Percentiles rank a stretch among this genome's conserved stretches.
phyloP scores from a whole-genome alignment of 768 basidiomycete genomes.

The Phlegmacium glaucopus region DNA sequence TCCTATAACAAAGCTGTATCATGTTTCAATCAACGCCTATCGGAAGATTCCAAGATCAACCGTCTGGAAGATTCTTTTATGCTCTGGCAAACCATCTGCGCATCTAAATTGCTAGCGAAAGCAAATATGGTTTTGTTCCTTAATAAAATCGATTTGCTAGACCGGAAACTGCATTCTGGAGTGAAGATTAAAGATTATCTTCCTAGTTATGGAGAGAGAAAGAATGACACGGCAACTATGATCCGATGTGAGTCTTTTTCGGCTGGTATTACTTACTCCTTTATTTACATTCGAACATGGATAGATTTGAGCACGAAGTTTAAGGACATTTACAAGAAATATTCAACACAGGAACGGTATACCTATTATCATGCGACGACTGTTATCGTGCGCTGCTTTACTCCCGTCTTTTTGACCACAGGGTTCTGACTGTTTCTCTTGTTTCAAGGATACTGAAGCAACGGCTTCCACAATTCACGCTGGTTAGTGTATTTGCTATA shows the following conservation, averaged over 20 bases:
- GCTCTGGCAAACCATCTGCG: constrained; percentile 64
- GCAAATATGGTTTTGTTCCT: constrained; percentile 69
- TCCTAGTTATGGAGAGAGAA: constrained; percentile 57
- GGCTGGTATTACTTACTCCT: neutral
- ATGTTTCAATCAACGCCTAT: constrained; percentile 41
- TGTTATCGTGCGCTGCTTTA: constrained; percentile 44
- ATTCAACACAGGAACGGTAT: constrained; percentile 45
- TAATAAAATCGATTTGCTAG: constrained; percentile 70
- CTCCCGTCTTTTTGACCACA: neutral
- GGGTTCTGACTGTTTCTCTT: neutral
- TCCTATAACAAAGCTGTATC: constrained; percentile 34
- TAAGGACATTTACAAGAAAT: constrained; percentile 47
- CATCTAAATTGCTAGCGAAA: constrained; percentile 52
- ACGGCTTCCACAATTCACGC: constrained; percentile 50
- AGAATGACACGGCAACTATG: constrained; percentile 67
- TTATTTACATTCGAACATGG: constrained; percentile 3
- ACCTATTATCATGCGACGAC: constrained; percentile 61
- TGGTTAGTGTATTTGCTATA: constrained; percentile 29
- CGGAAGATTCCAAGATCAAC: constrained; percentile 62
- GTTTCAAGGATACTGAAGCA: constrained; percentile 48
- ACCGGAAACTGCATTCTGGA: constrained; percentile 44
- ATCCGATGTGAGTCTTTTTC: constrained; percentile 16
- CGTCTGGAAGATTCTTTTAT: constrained; percentile 70
- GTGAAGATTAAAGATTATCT: constrained; percentile 50
- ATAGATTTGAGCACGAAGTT: constrained; percentile 44